These are phyloP conservation scores for Scutellospora calospora DNA, from an alignment of 371 early-diverging fungal genomes.

Conservation along the genomic window DNA sequence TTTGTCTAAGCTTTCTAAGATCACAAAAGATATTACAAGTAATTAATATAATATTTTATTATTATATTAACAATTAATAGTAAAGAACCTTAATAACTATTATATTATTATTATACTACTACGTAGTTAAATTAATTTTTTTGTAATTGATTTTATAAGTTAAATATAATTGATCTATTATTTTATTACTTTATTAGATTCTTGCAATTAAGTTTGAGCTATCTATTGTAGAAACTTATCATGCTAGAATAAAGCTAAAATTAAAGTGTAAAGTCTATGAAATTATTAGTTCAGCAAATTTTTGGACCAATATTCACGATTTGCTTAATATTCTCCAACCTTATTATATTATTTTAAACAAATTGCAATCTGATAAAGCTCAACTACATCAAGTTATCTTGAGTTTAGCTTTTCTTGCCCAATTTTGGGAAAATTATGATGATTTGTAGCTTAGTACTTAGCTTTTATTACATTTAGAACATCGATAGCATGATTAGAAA, in stretches of 20 bases:
- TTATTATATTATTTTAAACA: not conserved
- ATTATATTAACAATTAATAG: too few relatives aligned
- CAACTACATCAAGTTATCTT: not conserved
- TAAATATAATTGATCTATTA: not conserved
- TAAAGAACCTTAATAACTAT: too few relatives aligned
- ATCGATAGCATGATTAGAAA: not conserved
- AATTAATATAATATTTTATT: not conserved
- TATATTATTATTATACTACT: too few relatives aligned
- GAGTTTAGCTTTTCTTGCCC: not conserved
- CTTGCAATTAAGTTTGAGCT: not conserved
- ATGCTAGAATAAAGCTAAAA: not conserved
- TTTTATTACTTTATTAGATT: not conserved
- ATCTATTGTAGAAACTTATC: not conserved
- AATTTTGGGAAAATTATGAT: not conserved
- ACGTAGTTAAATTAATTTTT: too few relatives aligned
- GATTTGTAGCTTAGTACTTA: not conserved
- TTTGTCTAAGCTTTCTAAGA: not conserved
- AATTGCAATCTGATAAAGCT: not conserved
- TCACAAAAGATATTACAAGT: not conserved
- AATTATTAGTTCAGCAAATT: not conserved
- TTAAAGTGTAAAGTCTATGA: not conserved
- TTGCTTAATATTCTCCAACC: not conserved
- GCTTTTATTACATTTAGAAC: not conserved
- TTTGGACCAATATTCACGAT: not conserved
- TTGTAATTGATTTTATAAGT: too few relatives aligned